Evolutionary conservation across 805 yeast species (phyloP).

Genomic region (Cyberlindnera galapagoensis): DNA sequence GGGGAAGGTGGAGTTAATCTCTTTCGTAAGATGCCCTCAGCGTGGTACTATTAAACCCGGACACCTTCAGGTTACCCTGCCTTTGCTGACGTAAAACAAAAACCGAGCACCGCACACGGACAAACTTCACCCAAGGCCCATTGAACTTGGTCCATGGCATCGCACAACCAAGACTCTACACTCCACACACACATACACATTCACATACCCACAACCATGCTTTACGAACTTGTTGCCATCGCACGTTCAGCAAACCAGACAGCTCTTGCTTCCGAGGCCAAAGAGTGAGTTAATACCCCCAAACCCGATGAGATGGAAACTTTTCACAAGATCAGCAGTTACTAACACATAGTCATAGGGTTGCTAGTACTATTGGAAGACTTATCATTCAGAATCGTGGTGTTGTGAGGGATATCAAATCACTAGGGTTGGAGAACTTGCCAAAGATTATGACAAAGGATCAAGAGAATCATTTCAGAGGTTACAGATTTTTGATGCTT

Average conservation of each 20-base stretch:
- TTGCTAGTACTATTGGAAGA: conserved; percentile 68
- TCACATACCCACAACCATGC: conserved; percentile 52
- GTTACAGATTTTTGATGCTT: conserved; percentile 77
- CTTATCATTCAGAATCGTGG: conserved; percentile 86
- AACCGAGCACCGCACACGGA: no score
- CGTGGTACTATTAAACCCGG: no score
- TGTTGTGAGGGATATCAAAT: conserved; percentile 76
- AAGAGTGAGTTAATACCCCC: conserved; percentile 31
- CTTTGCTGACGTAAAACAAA: no score
- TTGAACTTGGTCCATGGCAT: no score
- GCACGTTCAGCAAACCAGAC: conserved; percentile 69
- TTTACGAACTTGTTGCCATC: conserved; percentile 85
- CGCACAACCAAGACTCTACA: no score
- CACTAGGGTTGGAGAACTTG: conserved; percentile 70
- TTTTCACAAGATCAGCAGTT: neutral
- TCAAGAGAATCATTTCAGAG: conserved; percentile 86
- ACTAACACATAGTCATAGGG: conserved; percentile 12
- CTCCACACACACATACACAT: no score
- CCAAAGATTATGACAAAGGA: conserved; percentile 81
- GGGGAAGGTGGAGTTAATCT: no score
- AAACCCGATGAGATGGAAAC: no score
- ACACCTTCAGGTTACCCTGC: no score
- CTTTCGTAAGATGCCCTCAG: no score
- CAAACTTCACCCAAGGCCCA: no score
- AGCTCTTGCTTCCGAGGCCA: conserved; percentile 51